Percentiles rank a stretch among this genome's conserved stretches.
Conservation (phyloP, 2,329 filamentous ascomycete genomes). For the Fusarium coicis region DNA sequence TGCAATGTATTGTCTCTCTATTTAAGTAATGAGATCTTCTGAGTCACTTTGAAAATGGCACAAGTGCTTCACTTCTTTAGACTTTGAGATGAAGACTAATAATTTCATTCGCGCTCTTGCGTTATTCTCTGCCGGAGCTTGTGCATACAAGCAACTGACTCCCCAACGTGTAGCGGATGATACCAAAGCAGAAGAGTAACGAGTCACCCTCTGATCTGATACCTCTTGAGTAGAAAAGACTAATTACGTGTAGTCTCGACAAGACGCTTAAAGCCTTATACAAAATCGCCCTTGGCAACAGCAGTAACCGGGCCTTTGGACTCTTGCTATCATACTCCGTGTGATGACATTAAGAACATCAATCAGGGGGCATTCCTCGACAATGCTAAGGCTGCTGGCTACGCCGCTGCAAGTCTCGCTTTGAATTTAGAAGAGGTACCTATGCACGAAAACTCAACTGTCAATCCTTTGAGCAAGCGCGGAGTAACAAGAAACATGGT, state of each 20-base stretch:
- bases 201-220: too few relatives aligned
- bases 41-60: too few relatives aligned
- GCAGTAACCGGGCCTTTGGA: slow-evolving; percentile 16
- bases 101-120: background rate
- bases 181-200: slow-evolving; percentile 20
- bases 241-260: slow-evolving; percentile 2
- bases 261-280: background rate
- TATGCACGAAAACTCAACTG: slow-evolving; percentile 3
- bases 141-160: slow-evolving; percentile 4
- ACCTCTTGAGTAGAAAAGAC: background rate
- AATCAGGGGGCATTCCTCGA: slow-evolving; percentile 51
- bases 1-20: background rate
- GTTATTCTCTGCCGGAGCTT: background rate
- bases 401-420: slow-evolving; percentile 57
- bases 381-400: slow-evolving; percentile 59
- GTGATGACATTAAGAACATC: slow-evolving; percentile 54
- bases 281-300: slow-evolving; percentile 19
- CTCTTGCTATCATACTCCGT: slow-evolving; percentile 51
- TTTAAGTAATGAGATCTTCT: background rate
- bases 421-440: slow-evolving; percentile 48
- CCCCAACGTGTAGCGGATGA: slow-evolving; percentile 12
- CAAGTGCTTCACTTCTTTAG: background rate
- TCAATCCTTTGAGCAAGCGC: slow-evolving; percentile 12
- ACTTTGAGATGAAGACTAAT: slow-evolving; percentile 2
- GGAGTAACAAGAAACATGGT: slow-evolving; percentile 12